A percentile compares a stretch with the other conserved stretches of the same genome.
Evolutionary conservation across 2,329 filamentous ascomycete genomes (phyloP).

Genomic region (Pseudogymnoascus sp.): DNA sequence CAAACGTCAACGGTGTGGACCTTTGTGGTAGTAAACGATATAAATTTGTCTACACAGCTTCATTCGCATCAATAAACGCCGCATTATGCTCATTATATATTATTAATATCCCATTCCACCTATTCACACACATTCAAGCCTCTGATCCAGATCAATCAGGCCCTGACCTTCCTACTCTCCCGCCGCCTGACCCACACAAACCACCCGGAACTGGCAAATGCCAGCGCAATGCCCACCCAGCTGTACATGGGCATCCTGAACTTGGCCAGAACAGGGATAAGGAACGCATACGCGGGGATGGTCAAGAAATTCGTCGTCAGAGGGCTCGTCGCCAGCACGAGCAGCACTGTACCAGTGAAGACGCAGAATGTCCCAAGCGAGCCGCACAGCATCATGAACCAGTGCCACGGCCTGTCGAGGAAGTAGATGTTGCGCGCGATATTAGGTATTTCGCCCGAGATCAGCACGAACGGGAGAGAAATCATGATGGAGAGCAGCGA

Average conservation of each 20-base stretch:
- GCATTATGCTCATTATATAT: conserved; percentile 4
- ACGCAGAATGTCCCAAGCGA: conserved; percentile 41
- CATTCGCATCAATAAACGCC: conserved; percentile 5
- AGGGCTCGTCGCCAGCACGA: conserved; percentile 44
- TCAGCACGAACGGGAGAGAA: conserved; percentile 40
- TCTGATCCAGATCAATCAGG: neutral
- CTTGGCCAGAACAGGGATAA: conserved; percentile 39
- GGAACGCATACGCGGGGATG: conserved; percentile 41
- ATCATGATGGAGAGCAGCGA: conserved; percentile 42
- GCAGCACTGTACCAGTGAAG: conserved; percentile 40
- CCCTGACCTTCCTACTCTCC: conserved; percentile 30
- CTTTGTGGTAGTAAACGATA: neutral
- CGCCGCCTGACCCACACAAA: conserved; percentile 37
- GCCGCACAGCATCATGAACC: conserved; percentile 44
- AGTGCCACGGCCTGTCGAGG: conserved; percentile 48
- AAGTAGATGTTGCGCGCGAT: conserved; percentile 47
- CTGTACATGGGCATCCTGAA: conserved; percentile 43
- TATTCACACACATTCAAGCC: neutral
- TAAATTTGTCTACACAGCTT: conserved; percentile 1
- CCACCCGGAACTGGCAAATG: conserved; percentile 43
- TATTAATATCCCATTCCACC: neutral
- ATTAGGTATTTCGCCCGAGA: conserved; percentile 42
- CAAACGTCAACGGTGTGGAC: no score
- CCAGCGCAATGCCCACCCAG: conserved; percentile 45
- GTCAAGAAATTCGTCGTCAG: conserved; percentile 43